Evolutionary conservation across 129 eudicot species (phyloP).

Genomic region (carrot (Daucus carota)): DNA sequence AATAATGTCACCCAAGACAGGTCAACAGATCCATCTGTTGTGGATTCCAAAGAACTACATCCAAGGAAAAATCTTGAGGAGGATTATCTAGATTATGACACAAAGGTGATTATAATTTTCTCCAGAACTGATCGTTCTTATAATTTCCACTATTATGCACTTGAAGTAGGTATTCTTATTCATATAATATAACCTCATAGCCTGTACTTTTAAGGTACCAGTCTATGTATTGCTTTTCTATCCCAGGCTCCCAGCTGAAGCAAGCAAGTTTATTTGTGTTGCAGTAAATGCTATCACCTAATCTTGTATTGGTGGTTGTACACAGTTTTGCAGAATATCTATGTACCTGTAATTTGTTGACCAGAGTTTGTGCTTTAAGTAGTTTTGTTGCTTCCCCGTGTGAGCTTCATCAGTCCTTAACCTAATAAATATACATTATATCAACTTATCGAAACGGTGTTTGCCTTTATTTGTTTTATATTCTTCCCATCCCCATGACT

Average conservation of each 20-base stretch:
- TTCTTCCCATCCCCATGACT: neutral
- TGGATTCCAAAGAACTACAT: slow-evolving; percentile 39
- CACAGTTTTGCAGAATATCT: neutral
- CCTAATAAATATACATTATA: neutral
- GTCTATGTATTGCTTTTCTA: slow-evolving; percentile 1
- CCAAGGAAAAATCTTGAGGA: slow-evolving; percentile 82
- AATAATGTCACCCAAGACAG: slow-evolving; percentile 20
- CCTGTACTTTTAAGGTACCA: slow-evolving; percentile 1
- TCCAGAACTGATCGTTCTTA: neutral
- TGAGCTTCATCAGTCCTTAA: neutral
- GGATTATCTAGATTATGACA: slow-evolving; percentile 87
- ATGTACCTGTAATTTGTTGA: neutral
- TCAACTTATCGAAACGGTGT: neutral
- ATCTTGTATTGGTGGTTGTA: neutral
- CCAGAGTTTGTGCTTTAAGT: neutral
- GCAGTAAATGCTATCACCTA: neutral
- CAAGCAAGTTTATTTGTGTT: neutral
- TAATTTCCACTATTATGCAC: neutral
- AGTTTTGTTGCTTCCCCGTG: neutral
- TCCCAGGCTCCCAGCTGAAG: neutral
- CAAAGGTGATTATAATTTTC: slow-evolving; percentile 44
- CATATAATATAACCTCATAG: neutral
- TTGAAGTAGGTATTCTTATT: neutral
- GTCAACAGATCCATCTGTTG: slow-evolving; percentile 29
- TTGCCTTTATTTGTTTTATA: neutral